Evolutionary conservation across 331 rosid species (phyloP).

Genomic region (Malus hybrid): DNA sequence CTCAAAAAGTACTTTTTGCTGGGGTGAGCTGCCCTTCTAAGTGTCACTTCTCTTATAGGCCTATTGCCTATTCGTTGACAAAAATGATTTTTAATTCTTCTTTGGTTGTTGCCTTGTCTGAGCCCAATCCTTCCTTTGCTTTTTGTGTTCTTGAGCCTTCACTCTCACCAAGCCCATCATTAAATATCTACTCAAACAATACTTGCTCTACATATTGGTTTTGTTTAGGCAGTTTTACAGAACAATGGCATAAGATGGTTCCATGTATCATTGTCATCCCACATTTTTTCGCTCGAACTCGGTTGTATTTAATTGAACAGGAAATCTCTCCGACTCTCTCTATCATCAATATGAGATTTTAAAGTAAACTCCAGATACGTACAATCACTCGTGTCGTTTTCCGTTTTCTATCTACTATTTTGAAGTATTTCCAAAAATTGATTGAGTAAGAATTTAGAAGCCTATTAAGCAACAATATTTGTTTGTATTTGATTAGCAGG

Average conservation of each 20-base stretch:
- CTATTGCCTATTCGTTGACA: no score
- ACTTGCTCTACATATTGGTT: not conserved
- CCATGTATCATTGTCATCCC: not conserved
- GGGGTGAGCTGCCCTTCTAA: no score
- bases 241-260: not conserved
- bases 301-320: not conserved
- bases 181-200: no score
- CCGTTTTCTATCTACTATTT: not conserved
- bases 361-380: not conserved
- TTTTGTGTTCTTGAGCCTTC: no score
- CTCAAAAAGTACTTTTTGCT: no score
- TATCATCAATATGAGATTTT: not conserved
- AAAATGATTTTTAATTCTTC: no score
- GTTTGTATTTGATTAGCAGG: not conserved
- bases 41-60: no score
- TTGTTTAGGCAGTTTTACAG: not conserved
- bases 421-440: not conserved
- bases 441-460: not conserved
- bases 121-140: no score
- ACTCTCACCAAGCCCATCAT: no score
- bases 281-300: not conserved
- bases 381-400: not conserved
- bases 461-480: not conserved
- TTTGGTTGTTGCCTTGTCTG: no score
- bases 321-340: not conserved